These are phyloP conservation scores for Drechmeria coniospora DNA, from an alignment of 2,329 filamentous ascomycete genomes.

Conservation along the genomic window DNA sequence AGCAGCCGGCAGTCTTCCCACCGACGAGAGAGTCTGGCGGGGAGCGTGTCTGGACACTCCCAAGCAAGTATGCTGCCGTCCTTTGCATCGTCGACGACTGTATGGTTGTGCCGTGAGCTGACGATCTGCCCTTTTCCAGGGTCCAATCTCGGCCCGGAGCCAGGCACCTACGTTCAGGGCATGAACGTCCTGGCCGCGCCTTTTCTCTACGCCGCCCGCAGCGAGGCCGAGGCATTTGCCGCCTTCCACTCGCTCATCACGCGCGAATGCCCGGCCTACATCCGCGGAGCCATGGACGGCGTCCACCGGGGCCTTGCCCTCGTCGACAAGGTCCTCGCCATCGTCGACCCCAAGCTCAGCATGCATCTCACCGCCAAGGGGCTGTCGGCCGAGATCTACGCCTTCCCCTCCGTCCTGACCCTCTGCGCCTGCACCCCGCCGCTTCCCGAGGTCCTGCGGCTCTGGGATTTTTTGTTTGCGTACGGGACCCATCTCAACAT, in stretches of 20 bases:
- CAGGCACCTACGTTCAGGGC: constrained; percentile 88
- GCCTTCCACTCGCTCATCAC: constrained; percentile 82
- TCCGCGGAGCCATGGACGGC: constrained; percentile 90
- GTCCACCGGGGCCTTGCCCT: constrained; percentile 84
- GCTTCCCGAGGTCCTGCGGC: constrained; percentile 74
- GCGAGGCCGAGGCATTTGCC: constrained; percentile 87
- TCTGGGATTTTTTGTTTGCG: constrained; percentile 96
- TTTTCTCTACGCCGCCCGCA: constrained; percentile 86
- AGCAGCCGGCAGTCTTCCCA: constrained; percentile 22
- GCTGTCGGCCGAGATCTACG: constrained; percentile 86
- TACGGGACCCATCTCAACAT: constrained; percentile 93
- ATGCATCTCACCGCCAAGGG: constrained; percentile 72
- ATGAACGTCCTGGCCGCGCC: constrained; percentile 98
- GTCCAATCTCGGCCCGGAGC: constrained; percentile 38
- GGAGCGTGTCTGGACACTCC: constrained; percentile 21
- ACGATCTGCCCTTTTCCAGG: constrained; percentile 46
- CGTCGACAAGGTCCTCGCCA: constrained; percentile 81
- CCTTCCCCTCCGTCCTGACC: constrained; percentile 87
- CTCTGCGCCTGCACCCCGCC: constrained; percentile 93
- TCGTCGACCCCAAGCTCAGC: constrained; percentile 80
- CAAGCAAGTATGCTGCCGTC: constrained; percentile 20
- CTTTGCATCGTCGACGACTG: background rate
- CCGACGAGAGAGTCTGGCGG: constrained; percentile 15
- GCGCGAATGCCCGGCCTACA: constrained; percentile 80
- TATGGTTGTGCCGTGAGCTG: background rate